These are phyloP conservation scores for Saccharomyces mikatae DNA, from an alignment of 805 yeast genomes.

Conservation along the genomic window DNA sequence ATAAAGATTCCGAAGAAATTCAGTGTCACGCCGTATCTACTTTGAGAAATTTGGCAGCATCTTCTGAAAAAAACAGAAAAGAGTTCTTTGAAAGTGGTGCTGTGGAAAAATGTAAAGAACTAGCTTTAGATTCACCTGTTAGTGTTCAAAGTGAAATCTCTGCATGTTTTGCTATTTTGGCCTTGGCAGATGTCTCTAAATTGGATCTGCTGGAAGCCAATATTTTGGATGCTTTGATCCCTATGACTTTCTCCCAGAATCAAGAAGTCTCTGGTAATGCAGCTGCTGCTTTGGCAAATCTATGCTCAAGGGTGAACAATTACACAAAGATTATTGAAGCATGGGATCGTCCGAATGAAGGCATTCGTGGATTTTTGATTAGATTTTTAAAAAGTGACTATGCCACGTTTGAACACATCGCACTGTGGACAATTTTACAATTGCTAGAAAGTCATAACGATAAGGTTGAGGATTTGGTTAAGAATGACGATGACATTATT, in stretches of 20 bases:
- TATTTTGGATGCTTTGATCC: conserved; percentile 80
- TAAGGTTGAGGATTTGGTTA: conserved; percentile 47
- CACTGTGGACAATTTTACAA: conserved; percentile 93
- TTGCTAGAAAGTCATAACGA: conserved; percentile 77
- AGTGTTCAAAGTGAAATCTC: conserved; percentile 92
- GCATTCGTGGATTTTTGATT: conserved; percentile 74
- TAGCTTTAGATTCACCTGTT: conserved; percentile 79
- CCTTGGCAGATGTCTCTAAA: conserved; percentile 91
- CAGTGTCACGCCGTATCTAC: conserved; percentile 98
- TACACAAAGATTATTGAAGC: conserved; percentile 69
- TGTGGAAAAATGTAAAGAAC: conserved; percentile 81
- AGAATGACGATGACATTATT: conserved; percentile 46
- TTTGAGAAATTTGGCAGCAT: conserved; percentile 89
- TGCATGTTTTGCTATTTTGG: conserved; percentile 94
- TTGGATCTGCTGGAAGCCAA: conserved; percentile 74
- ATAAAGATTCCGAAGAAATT: conserved; percentile 85
- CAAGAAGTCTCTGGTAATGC: conserved; percentile 97
- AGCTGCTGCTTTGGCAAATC: conserved; percentile 94
- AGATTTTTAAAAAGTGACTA: conserved; percentile 76
- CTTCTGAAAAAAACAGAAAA: conserved; percentile 84
- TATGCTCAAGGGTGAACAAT: conserved; percentile 83
- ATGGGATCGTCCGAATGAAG: conserved; percentile 77
- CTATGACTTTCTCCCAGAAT: conserved; percentile 78
- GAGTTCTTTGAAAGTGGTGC: conserved; percentile 94
- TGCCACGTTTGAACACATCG: conserved; percentile 95